Evolutionary conservation across 2,329 filamentous ascomycete genomes (phyloP).

Genomic region (Coniella vitis): DNA sequence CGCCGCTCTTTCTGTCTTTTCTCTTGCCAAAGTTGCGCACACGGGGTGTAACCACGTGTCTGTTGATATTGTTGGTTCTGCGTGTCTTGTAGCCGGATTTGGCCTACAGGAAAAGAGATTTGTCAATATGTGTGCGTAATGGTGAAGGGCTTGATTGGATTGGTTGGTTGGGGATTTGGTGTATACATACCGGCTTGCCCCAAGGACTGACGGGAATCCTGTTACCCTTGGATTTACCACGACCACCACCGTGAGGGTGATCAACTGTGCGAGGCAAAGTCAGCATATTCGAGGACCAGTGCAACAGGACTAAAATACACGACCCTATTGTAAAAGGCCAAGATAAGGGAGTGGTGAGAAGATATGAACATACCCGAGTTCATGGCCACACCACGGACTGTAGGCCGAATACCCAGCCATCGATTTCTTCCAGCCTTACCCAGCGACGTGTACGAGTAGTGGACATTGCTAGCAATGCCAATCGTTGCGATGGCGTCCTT

Average conservation of each 20-base stretch:
- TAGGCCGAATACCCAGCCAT: constrained; percentile 91
- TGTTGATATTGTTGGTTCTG: constrained; percentile 82
- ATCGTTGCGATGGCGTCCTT: constrained; percentile 93
- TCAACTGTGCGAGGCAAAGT: constrained; percentile 50
- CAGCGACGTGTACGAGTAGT: constrained; percentile 82
- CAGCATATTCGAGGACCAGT: constrained; percentile 1
- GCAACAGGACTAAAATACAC: too few relatives aligned
- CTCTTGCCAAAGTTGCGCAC: constrained; percentile 86
- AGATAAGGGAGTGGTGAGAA: not conserved
- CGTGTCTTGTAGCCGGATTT: constrained; percentile 91
- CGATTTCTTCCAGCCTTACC: constrained; percentile 92
- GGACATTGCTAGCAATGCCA: constrained; percentile 86
- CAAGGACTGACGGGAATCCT: constrained; percentile 91
- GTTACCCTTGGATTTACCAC: constrained; percentile 99
- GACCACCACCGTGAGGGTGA: constrained; percentile 96
- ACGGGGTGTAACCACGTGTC: constrained; percentile 78
- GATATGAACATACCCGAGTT: constrained; percentile 64
- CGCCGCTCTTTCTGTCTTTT: constrained; percentile 42
- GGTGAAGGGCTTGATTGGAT: constrained; percentile 25
- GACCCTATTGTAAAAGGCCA: not conserved
- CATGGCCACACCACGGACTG: constrained; percentile 96
- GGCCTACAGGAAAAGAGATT: constrained; percentile 36
- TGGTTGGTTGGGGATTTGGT: not conserved
- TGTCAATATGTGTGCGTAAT: too few relatives aligned
- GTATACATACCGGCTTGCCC: constrained; percentile 77